Evolutionary conservation across 805 yeast species (phyloP), one percentile per base, ranked within the genome.

Genomic region (Naumovozyma castellii): DNA sequence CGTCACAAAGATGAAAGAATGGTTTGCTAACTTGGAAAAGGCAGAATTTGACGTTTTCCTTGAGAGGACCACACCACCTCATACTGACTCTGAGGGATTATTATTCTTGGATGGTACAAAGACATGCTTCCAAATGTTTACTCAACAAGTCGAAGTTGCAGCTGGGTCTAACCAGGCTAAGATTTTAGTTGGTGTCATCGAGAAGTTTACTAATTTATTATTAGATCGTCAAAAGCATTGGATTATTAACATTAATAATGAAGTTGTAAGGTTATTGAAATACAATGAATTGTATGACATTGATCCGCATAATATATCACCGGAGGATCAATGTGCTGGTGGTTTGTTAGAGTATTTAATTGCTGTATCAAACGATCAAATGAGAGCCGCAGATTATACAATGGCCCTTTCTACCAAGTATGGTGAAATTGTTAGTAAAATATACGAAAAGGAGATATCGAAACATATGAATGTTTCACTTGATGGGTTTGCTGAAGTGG

Each of bases 131-230:
- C 76, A 83, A 45, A 81, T 86, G 80, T 75, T 86, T 42, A 78
- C 80, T n/a, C 95, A 86, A 54, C 95, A 87, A 58, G 80, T 85
- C 13, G 94, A 83, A 45, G 88, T 83, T 5, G 92, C 94, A 0
- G 84, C 87, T 0, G 88, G 81, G 25, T 77, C 90, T 3, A 84
- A 85, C 3, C 87, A 84, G 59, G 85, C 87, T 5, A 73, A 79
- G 46, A 82, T 86, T 19, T 66, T 86, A 27, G 78, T 79, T 10
- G 92, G 90, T 18, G 92, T 85, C 10, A 75, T 86, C 13, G 78
- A 73, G 38, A 77, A 80, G 43, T 83, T 87, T 68, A 73, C 81
- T 25, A 66, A 64, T 5, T 66, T 83, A 37, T 67, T 85, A 44
- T 65, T 72, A 36, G 60, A 69, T 39, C 68, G 95, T 45, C 86